Conservation (phyloP, 495 filamentous ascomycete genomes). For the Lasiosphaeriaceae sp. region DNA sequence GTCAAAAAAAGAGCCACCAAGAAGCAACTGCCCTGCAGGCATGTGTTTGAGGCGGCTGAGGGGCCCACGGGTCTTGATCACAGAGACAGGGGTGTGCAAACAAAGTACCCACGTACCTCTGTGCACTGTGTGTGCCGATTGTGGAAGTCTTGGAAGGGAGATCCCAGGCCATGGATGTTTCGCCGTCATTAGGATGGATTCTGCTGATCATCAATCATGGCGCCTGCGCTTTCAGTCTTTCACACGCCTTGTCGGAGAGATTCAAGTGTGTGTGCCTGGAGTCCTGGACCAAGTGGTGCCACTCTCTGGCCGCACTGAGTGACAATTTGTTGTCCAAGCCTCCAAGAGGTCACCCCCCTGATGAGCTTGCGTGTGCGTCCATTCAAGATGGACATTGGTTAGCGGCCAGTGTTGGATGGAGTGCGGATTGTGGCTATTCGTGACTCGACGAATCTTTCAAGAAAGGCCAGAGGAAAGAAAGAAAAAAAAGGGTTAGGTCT, state of each 20-base stretch:
- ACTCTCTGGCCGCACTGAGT: too few species aligned
- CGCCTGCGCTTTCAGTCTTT: too few species aligned
- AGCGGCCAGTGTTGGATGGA: too few species aligned
- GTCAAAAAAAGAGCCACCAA: neutral
- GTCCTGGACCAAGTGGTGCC: too few species aligned
- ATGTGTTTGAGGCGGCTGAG: neutral
- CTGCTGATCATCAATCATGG: conserved; percentile 4
- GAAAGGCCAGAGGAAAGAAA: neutral
- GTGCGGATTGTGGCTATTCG: neutral
- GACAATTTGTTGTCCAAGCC: too few species aligned
- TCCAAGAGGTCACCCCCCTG: too few species aligned
- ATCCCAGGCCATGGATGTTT: neutral
- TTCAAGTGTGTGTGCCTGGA: neutral
- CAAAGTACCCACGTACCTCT: neutral
- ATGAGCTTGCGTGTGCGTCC: too few species aligned
- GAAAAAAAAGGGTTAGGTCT: neutral
- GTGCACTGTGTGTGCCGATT: too few species aligned
- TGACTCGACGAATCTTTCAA: neutral
- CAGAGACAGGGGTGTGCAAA: neutral
- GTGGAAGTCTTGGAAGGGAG: too few species aligned
- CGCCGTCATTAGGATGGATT: conserved; percentile 1
- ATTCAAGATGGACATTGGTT: too few species aligned
- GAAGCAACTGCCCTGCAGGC: neutral
- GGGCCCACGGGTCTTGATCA: neutral
- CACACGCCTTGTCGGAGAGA: neutral